These are phyloP conservation scores for Peronosclerospora sorghi DNA, from an alignment of 352 stramenopile genomes.

Conservation along the genomic window DNA sequence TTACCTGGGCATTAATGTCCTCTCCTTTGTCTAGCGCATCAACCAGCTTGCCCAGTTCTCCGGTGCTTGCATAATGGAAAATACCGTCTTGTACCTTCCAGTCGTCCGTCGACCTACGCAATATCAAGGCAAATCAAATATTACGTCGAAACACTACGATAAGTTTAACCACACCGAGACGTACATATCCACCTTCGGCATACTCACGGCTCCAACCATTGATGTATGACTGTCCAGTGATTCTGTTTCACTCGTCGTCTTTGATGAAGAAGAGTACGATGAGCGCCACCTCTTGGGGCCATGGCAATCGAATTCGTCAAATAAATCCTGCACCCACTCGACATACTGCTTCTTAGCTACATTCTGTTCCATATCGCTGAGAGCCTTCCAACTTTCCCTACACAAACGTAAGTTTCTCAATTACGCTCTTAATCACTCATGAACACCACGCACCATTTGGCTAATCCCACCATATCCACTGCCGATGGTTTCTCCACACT, in stretches of 20 bases:
- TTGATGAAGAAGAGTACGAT: conserved; percentile 9
- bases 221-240: conserved; percentile 26
- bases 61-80: conserved; percentile 66
- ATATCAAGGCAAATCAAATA: neutral
- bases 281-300: conserved; percentile 16
- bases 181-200: conserved; percentile 61
- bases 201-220: conserved; percentile 52
- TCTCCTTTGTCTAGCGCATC: conserved; percentile 26
- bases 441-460: conserved; percentile 47
- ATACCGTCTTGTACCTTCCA: conserved; percentile 63
- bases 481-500: conserved; percentile 44
- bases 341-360: conserved; percentile 59
- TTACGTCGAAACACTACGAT: neutral
- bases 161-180: conserved; percentile 2
- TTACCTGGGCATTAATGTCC: conserved; percentile 37
- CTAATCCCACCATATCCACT: conserved; percentile 48
- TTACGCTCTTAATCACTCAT: too few relatives aligned
- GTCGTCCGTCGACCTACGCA: conserved; percentile 50
- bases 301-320: conserved; percentile 51
- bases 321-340: conserved; percentile 57
- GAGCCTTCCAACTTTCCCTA: conserved; percentile 58
- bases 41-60: conserved; percentile 42
- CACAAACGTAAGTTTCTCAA: neutral
- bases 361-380: conserved; percentile 42
- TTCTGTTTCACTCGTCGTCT: conserved; percentile 18